Evolutionary conservation across 2,329 filamentous ascomycete species (phyloP), one percentile per base, ranked within the genome.

Genomic region (Talaromyces sp.): DNA sequence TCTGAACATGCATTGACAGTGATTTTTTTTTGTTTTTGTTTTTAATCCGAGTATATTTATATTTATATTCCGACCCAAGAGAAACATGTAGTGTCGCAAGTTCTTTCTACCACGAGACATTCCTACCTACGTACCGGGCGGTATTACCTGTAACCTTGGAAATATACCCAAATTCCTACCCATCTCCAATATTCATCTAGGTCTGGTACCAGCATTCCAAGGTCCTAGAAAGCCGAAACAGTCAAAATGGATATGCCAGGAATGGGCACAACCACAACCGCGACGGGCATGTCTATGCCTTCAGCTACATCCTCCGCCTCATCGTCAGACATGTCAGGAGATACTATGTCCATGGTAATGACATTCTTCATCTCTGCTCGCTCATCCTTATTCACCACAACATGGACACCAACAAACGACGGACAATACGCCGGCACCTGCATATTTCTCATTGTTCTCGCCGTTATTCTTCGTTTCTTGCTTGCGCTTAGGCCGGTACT

Each of bases 391-490:
- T 90, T 81, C 77, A 86, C 89, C 15, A 71, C 75, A 19, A 71
- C 78, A 53, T 97, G 92, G 91, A 88, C 88, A 2, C 92, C 93
- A 5, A 75, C 69, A 22, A 86, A 77, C 40, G 77, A 81, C 5
- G 90, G 87, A 65, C 77, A 81, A 60, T 97, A 97, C 74, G 91
- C 90, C 2, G 93, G 85, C 56, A 95, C 91, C 28, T 96, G 93
- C 78, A 89, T 97, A 72, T 97, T 97, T 76, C 82, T 97, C 59
- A 86, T 96, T 69, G 65, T 88, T 43, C 84, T 97, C 53, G 86
- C 86, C 60, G 78, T 86, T 60, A 67, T 88, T 57, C 85, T 87
- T 67, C 88, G 92, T 53, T 75, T 79, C 19, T 78, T 96, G 15
- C 77, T 93, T 52, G 91, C 91, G 3, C 78, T 83, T 65, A 90